These are phyloP conservation scores for Nymphaea colorata DNA, from an alignment of 164 flowering plant species.

Conservation along the genomic window DNA sequence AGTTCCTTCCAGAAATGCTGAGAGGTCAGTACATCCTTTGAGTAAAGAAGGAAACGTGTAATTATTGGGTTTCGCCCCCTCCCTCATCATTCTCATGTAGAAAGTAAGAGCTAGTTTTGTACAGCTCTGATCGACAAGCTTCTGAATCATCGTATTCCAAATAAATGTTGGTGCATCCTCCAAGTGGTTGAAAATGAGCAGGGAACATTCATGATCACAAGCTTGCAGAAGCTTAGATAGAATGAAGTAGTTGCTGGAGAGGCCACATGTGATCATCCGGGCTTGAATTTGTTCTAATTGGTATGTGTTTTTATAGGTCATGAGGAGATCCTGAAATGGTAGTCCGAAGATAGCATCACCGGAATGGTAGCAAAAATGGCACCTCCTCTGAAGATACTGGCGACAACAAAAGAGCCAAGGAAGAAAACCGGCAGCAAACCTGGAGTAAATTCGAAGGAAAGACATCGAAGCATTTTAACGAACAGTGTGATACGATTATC, in stretches of 20 bases:
- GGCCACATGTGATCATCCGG: neutral
- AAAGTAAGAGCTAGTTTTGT: neutral
- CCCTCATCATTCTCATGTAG: neutral
- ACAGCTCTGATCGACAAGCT: neutral
- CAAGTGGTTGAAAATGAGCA: neutral
- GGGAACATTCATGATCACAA: neutral
- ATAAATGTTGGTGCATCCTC: neutral
- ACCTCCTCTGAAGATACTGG: neutral
- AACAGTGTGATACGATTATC: too few relatives aligned
- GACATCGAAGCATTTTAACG: too few relatives aligned
- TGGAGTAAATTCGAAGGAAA: neutral
- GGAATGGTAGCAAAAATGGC: neutral
- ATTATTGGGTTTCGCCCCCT: neutral
- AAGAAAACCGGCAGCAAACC: neutral
- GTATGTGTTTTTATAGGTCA: neutral
- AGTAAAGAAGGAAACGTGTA: conserved; percentile 3
- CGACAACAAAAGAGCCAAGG: neutral
- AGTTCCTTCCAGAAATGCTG: conserved; percentile 2
- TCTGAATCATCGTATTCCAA: neutral
- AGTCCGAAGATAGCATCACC: neutral
- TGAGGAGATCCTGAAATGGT: neutral
- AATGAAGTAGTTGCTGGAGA: neutral
- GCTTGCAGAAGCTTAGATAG: neutral
- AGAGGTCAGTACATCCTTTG: neutral
- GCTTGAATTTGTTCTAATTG: conserved; percentile 2